These are phyloP conservation scores for Tylopilus sp. DNA, from an alignment of 768 basidiomycete genomes.

Conservation along the genomic window DNA sequence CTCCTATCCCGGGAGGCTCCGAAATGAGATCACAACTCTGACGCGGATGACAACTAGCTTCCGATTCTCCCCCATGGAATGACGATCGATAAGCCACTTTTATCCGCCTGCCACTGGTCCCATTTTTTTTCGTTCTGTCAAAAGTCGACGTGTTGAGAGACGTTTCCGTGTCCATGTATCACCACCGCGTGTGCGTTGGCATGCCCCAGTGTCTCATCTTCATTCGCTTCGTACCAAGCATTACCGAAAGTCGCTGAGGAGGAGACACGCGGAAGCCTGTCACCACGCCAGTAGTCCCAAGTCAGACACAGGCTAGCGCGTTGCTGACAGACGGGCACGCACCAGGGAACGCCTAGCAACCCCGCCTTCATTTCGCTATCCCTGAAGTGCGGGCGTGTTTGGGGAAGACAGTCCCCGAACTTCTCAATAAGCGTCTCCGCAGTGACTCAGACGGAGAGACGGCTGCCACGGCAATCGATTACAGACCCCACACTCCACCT, in stretches of 20 bases:
- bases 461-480: no score
- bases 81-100: neutral
- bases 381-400: neutral
- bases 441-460: no score
- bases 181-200: neutral
- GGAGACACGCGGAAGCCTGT: neutral
- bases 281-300: no score
- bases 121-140: neutral
- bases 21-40: neutral
- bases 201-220: neutral
- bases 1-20: slow-evolving; percentile 1
- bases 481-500: neutral
- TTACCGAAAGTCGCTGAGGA: neutral
- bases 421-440: no score
- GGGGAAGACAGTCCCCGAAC: neutral
- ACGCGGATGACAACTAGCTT: neutral
- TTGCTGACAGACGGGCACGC: neutral
- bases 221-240: neutral
- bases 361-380: neutral
- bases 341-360: no score
- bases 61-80: neutral
- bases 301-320: neutral
- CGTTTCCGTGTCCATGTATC: neutral
- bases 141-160: neutral
- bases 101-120: neutral